Evolutionary conservation across 371 early-diverging fungal genomes (phyloP).

Genomic region (Mucor piriformis): DNA sequence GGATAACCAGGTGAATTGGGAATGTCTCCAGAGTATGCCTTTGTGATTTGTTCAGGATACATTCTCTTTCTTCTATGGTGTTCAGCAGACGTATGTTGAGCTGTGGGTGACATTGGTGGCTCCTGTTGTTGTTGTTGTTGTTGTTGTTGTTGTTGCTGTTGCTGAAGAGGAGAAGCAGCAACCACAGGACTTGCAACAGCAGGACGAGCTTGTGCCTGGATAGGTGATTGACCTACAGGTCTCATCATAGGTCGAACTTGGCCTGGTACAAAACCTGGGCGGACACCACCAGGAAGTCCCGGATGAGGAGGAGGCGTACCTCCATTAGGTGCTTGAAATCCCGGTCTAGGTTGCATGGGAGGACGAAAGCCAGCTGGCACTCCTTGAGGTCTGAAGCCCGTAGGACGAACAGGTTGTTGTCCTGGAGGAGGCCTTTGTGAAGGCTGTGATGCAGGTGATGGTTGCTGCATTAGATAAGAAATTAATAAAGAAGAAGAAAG

Average conservation of each 20-base stretch:
- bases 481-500: not conserved
- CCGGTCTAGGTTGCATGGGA: constrained; percentile 30
- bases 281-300: constrained; percentile 26
- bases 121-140: constrained; percentile 11
- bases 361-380: constrained; percentile 24
- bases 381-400: constrained; percentile 28
- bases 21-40: constrained; percentile 46
- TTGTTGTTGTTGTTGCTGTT: constrained; percentile 4
- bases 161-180: constrained; percentile 16
- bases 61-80: constrained; percentile 56
- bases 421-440: constrained; percentile 24
- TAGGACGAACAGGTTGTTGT: constrained; percentile 23
- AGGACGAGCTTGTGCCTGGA: constrained; percentile 4
- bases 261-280: constrained; percentile 25
- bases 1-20: constrained; percentile 19
- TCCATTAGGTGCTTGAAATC: constrained; percentile 28
- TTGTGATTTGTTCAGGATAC: constrained; percentile 63
- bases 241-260: constrained; percentile 26
- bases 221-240: constrained; percentile 24
- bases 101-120: constrained; percentile 3
- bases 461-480: constrained; percentile 11
- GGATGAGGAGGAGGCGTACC: constrained; percentile 25
- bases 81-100: constrained; percentile 19
- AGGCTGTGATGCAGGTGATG: constrained; percentile 19
- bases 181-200: not conserved